These are phyloP conservation scores for Abrus precatorius DNA, from an alignment of 306 rosid species.

Conservation along the genomic window DNA sequence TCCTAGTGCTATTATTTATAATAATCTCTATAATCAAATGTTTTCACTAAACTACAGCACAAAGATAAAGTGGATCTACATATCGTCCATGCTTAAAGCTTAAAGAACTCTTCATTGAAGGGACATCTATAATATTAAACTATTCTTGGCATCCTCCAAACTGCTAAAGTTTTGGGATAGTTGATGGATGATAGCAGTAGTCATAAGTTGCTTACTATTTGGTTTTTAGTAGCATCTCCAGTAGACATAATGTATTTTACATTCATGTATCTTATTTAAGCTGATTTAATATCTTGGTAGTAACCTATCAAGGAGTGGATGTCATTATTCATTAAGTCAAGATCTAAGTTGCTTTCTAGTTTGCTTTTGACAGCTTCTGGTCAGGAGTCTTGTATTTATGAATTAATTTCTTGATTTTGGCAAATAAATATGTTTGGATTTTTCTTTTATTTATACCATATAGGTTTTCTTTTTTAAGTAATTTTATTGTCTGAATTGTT, in stretches of 20 bases:
- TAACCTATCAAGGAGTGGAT: not conserved
- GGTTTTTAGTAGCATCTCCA: not conserved
- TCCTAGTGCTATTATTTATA: not conserved
- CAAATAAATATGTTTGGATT: conserved; percentile 7
- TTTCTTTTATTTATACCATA: not conserved
- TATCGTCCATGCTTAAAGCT: not conserved
- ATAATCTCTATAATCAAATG: not conserved
- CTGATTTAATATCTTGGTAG: not conserved
- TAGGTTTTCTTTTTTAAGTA: conserved; percentile 23
- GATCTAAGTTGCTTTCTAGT: not conserved
- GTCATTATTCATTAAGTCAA: not conserved
- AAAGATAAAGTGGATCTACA: conserved; percentile 18
- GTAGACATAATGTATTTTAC: conserved; percentile 14
- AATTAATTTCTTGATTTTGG: conserved; percentile 2
- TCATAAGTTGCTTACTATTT: not conserved
- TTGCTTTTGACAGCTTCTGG: conserved; percentile 14
- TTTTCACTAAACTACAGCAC: not conserved
- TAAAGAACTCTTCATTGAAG: not conserved
- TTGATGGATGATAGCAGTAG: conserved; percentile 17
- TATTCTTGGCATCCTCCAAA: not conserved
- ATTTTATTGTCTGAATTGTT: conserved; percentile 1
- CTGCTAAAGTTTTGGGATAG: not conserved
- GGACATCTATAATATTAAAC: conserved; percentile 1
- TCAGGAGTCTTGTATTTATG: conserved; percentile 13
- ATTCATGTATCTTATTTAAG: conserved; percentile 1